Conservation (phyloP, 1,284 basidiomycete genomes). For the Cutaneotrichosporon sp. region DNA sequence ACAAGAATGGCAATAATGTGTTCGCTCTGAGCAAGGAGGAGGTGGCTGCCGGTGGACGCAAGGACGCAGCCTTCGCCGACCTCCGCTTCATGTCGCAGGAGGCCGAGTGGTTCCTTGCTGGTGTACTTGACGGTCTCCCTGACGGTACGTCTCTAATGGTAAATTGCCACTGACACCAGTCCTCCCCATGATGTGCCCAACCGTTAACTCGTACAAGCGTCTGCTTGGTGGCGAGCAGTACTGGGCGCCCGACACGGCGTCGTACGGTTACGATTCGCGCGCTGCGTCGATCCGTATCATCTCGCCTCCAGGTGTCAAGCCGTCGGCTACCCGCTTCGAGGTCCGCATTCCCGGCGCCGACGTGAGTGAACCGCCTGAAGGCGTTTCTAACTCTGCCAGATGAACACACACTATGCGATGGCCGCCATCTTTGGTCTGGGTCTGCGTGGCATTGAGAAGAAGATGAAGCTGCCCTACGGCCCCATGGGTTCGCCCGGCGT, state of each 20-base stretch:
- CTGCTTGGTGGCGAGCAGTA: constrained; percentile 87
- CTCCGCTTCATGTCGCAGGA: constrained; percentile 74
- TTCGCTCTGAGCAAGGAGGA: constrained; percentile 62
- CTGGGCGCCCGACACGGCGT: constrained; percentile 86
- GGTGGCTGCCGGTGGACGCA: constrained; percentile 58
- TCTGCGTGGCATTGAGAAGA: constrained; percentile 76
- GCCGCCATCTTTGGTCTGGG: constrained; percentile 82
- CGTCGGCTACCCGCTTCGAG: constrained; percentile 78
- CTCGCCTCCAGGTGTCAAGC: constrained; percentile 75
- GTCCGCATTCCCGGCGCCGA: constrained; percentile 93
- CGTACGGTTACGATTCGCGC: constrained; percentile 90
- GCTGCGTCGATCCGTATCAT: constrained; percentile 86
- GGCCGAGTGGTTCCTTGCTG: constrained; percentile 90
- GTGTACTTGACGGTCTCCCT: constrained; percentile 77
- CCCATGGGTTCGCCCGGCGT: constrained; percentile 56
- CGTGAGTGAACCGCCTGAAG: constrained; percentile 53
- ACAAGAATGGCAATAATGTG: constrained; percentile 64
- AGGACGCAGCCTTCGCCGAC: constrained; percentile 68
- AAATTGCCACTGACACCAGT: constrained; percentile 24
- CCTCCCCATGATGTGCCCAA: constrained; percentile 66
- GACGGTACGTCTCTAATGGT: constrained; percentile 58
- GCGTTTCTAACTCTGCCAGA: constrained; percentile 28
- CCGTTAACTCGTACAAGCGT: constrained; percentile 96
- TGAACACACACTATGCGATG: constrained; percentile 80
- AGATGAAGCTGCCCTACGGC: constrained; percentile 62